A percentile compares a stretch with the other conserved stretches of the same genome.
Conservation (phyloP, 2,329 filamentous ascomycete genomes). For the Exophiala calicioides region DNA sequence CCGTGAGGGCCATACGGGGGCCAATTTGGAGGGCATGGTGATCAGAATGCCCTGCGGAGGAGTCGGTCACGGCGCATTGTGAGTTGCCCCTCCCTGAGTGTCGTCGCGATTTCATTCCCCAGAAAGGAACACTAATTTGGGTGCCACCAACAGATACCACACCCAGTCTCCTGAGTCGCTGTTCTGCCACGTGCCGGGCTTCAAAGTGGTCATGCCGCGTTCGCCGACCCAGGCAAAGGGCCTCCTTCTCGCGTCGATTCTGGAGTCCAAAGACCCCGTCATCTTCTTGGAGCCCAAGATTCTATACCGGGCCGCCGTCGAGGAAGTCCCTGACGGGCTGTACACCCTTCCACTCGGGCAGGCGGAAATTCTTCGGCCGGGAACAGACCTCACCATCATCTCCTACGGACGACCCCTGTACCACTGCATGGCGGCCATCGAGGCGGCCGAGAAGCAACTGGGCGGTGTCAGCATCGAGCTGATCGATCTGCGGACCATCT, state of each 20-base stretch:
- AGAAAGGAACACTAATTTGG: too few relatives aligned
- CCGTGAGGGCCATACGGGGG: slow-evolving; percentile 65
- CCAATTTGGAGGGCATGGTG: slow-evolving; percentile 74
- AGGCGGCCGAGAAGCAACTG: slow-evolving; percentile 71
- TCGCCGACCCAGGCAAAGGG: slow-evolving; percentile 88
- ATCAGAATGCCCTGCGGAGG: slow-evolving; percentile 90
- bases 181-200: slow-evolving; percentile 83
- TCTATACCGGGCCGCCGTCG: slow-evolving; percentile 84
- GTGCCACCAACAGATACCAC: slow-evolving; percentile 69
- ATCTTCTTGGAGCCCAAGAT: slow-evolving; percentile 95
- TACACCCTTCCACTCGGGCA: slow-evolving; percentile 84
- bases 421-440: slow-evolving; percentile 74
- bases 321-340: slow-evolving; percentile 78
- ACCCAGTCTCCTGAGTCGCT: slow-evolving; percentile 85
- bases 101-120: too few relatives aligned
- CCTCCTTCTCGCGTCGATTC: slow-evolving; percentile 73
- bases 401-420: slow-evolving; percentile 93
- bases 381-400: slow-evolving; percentile 77
- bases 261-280: slow-evolving; percentile 76
- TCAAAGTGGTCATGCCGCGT: slow-evolving; percentile 81
- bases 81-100: too few relatives aligned
- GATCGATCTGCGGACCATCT: slow-evolving; percentile 83
- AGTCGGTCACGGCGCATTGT: slow-evolving; percentile 83
- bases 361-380: slow-evolving; percentile 78
- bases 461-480: slow-evolving; percentile 75